Conservation (phyloP, 257 asterid genomes). For the Paulownia fortunei region DNA sequence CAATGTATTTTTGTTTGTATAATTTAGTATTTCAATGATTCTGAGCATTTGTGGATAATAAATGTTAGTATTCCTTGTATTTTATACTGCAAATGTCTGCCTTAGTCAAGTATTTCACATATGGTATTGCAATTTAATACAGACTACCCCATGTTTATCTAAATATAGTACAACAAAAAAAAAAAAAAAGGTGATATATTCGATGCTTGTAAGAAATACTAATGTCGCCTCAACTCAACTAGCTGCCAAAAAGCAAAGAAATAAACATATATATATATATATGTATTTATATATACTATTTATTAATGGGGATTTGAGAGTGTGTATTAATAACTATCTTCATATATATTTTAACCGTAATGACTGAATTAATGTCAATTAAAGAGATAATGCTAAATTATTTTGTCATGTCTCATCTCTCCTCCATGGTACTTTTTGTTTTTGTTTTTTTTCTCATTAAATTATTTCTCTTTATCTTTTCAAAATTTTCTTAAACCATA, state of each 20-base stretch:
- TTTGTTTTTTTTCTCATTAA: too few species aligned
- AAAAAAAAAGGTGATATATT: neutral
- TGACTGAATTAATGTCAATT: too few species aligned
- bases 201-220: neutral
- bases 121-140: neutral
- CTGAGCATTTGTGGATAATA: slow-evolving; percentile 10
- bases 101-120: neutral
- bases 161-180: neutral
- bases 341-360: too few species aligned
- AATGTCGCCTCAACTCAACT: too few species aligned
- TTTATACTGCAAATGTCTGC: neutral
- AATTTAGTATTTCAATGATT: neutral
- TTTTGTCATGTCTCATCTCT: too few species aligned
- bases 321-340: too few species aligned
- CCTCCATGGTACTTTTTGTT: too few species aligned
- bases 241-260: too few species aligned
- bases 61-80: neutral
- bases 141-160: neutral
- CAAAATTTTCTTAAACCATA: too few species aligned
- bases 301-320: neutral
- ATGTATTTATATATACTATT: too few species aligned
- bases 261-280: neutral
- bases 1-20: slow-evolving; percentile 29
- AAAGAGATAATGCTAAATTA: too few species aligned
- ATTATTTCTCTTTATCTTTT: too few species aligned